Conservation (phyloP, 768 basidiomycete species). For the Termitomyces sp. region DNA sequence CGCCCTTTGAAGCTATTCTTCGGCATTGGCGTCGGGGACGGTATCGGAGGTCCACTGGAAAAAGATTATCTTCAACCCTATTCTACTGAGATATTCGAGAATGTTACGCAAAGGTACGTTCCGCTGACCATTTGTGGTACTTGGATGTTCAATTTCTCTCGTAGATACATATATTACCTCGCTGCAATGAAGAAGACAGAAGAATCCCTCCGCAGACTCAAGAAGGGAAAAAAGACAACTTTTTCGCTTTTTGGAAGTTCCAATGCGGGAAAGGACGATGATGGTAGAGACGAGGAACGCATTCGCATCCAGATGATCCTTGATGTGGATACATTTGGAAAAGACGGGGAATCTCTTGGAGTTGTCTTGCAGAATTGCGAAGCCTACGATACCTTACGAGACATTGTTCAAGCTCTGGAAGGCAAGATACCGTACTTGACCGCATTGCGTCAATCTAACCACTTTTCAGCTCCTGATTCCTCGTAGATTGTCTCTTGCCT, state of each 20-base stretch:
- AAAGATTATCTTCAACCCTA: constrained; percentile 44
- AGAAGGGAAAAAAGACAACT: constrained; percentile 75
- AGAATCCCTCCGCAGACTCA: constrained; percentile 78
- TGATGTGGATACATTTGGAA: constrained; percentile 81
- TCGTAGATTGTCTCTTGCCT: background rate
- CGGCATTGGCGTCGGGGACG: constrained; percentile 47
- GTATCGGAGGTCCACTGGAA: constrained; percentile 55
- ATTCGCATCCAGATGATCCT: constrained; percentile 78
- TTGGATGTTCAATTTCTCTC: background rate
- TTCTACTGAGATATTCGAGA: constrained; percentile 63
- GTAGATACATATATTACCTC: constrained; percentile 76
- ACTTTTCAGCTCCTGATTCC: constrained; percentile 7
- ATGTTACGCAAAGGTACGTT: constrained; percentile 59
- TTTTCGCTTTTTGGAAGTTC: constrained; percentile 75
- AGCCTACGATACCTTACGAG: constrained; percentile 48
- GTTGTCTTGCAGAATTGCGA: constrained; percentile 51
- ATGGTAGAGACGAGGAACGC: constrained; percentile 82
- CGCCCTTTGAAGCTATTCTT: constrained; percentile 78
- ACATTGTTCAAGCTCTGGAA: constrained; percentile 50
- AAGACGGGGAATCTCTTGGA: constrained; percentile 67
- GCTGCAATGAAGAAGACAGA: constrained; percentile 88
- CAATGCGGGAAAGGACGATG: constrained; percentile 47
- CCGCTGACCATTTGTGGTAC: background rate
- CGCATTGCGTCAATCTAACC: background rate
- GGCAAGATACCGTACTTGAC: constrained; percentile 11